Percentiles rank a stretch among this genome's conserved stretches.
Conservation (phyloP, 768 basidiomycete genomes). For the Tulasnella sp. region DNA sequence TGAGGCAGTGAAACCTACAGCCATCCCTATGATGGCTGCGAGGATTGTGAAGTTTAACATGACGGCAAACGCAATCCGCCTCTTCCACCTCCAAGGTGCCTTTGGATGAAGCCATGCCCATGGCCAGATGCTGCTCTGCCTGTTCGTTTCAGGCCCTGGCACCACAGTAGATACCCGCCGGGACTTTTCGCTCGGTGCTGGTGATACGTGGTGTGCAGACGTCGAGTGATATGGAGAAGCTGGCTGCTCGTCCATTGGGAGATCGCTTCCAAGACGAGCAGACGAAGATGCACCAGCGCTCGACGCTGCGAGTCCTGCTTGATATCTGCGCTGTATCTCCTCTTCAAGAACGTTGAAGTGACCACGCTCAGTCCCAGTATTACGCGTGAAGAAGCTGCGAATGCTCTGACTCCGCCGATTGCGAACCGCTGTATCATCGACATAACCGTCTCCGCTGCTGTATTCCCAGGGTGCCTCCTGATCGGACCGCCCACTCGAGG, state of each 20-base stretch:
- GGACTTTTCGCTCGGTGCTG: background rate
- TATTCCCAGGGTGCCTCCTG: slow-evolving; percentile 11
- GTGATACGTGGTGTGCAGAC: background rate
- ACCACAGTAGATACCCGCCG: background rate
- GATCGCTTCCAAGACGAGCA: background rate
- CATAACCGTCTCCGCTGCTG: slow-evolving; percentile 11
- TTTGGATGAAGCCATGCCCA: background rate
- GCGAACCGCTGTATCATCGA: slow-evolving; percentile 3
- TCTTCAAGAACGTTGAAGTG: slow-evolving; percentile 12
- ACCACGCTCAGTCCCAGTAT: background rate
- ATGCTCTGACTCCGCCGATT: slow-evolving; percentile 13
- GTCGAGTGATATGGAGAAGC: background rate
- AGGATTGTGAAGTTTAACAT: slow-evolving; percentile 21
- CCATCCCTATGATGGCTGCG: slow-evolving; percentile 28
- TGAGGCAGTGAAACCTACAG: slow-evolving; percentile 27
- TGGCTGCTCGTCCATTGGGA: background rate
- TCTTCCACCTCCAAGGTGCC: slow-evolving; percentile 3
- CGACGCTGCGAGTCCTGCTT: slow-evolving; percentile 8
- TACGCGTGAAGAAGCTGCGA: slow-evolving; percentile 13
- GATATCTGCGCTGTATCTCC: slow-evolving; percentile 5
- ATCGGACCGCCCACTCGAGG: background rate
- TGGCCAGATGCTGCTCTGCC: background rate
- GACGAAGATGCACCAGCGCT: background rate
- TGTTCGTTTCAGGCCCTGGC: background rate
- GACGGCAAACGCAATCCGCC: slow-evolving; percentile 3